Conservation (phyloP, 352 stramenopile genomes). For the Thraustochytrium sp. region DNA sequence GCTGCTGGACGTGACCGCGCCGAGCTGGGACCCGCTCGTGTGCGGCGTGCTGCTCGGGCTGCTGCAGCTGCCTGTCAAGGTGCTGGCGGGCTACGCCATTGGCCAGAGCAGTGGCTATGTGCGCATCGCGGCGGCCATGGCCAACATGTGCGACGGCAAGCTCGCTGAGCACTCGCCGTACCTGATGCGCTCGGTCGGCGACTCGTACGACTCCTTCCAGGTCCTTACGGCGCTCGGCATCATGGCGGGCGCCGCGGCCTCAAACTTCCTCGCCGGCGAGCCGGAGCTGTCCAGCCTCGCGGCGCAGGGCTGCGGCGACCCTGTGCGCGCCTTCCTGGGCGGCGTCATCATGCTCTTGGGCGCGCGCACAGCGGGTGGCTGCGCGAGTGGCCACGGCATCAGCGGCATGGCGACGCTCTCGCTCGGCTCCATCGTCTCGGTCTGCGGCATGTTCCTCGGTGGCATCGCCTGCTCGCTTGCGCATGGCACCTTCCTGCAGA, state of each 20-base stretch:
- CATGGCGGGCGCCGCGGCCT: neutral
- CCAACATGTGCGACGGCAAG: neutral
- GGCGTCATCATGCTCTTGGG: conserved; percentile 53
- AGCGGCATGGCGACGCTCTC: conserved; percentile 44
- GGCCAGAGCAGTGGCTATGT: conserved; percentile 5
- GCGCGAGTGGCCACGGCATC: conserved; percentile 53
- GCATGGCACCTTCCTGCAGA: neutral
- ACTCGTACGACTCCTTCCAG: conserved; percentile 8
- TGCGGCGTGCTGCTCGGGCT: neutral
- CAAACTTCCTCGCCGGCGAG: neutral
- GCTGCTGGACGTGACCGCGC: neutral
- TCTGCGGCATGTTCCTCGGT: conserved; percentile 52
- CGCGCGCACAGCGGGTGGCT: conserved; percentile 45
- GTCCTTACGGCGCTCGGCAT: neutral
- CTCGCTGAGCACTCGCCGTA: neutral
- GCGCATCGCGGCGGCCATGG: neutral
- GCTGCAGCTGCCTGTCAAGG: conserved; percentile 13
- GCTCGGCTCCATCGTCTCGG: conserved; percentile 44
- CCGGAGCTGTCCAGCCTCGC: neutral
- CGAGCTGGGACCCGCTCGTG: neutral
- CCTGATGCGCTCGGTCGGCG: neutral
- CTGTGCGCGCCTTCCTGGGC: conserved; percentile 20
- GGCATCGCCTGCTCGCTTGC: conserved; percentile 42
- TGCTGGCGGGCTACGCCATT: neutral
- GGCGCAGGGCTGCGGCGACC: neutral